A percentile compares a stretch with the other conserved stretches of the same genome.
Conservation (phyloP, 192 early-diverging fungal species). For the Glomus cerebriforme region DNA sequence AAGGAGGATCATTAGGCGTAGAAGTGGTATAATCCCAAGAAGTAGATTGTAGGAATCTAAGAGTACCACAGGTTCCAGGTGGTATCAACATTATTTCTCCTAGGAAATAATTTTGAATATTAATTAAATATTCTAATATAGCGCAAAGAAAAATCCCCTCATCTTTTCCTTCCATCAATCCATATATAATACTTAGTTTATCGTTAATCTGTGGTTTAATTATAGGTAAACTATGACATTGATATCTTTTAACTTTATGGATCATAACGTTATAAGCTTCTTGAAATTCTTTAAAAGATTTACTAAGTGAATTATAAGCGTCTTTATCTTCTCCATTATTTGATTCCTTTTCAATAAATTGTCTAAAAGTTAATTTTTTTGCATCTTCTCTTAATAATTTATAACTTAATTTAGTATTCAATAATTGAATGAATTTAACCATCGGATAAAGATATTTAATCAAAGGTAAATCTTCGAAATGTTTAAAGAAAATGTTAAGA, state of each 20-base stretch:
- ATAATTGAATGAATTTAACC: slow-evolving; percentile 24
- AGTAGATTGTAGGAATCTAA: slow-evolving; percentile 23
- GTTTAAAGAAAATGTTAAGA: slow-evolving; percentile 22
- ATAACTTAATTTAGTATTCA: slow-evolving; percentile 13
- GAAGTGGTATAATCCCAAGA: not conserved
- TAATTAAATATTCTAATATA: slow-evolving; percentile 18
- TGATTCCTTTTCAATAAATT: slow-evolving; percentile 24
- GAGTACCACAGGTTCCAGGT: not conserved
- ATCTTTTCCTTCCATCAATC: slow-evolving; percentile 5
- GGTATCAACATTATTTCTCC: not conserved
- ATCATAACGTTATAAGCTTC: slow-evolving; percentile 23
- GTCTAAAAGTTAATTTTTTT: not conserved
- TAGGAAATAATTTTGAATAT: slow-evolving; percentile 33
- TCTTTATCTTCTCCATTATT: not conserved
- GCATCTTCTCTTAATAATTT: slow-evolving; percentile 6
- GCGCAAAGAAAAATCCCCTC: slow-evolving; percentile 20
- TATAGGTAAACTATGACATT: slow-evolving; percentile 26
- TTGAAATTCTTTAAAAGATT: slow-evolving; percentile 17
- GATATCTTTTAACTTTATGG: slow-evolving; percentile 22
- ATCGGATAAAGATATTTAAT: slow-evolving; percentile 22
- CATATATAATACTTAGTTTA: not conserved
- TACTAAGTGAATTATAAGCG: not conserved
- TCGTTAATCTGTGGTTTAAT: not conserved
- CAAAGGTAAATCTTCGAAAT: slow-evolving; percentile 8
- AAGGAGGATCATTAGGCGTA: not conserved